Conservation (phyloP, 1,284 basidiomycete species). For the Paramarasmius palmivorus region DNA sequence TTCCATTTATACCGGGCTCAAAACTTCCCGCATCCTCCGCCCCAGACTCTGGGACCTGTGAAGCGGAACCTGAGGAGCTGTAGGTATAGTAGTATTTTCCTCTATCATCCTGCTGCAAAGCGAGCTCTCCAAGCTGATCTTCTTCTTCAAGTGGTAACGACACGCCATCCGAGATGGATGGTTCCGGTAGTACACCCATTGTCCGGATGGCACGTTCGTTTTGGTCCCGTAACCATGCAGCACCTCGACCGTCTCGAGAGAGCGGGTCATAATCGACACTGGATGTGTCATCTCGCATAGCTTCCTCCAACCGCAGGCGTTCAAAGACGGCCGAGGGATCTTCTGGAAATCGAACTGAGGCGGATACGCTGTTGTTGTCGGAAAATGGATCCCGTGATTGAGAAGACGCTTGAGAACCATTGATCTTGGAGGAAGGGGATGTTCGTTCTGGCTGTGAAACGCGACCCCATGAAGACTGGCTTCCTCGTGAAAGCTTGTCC, state of each 20-base stretch:
- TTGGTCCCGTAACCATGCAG: constrained; percentile 83
- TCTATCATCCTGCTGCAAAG: constrained; percentile 60
- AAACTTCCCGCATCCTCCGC: constrained; percentile 45
- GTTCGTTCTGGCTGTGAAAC: constrained; percentile 1
- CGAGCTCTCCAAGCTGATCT: constrained; percentile 51
- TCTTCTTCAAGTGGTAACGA: constrained; percentile 42
- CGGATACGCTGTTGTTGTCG: constrained; percentile 27
- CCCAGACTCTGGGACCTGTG: constrained; percentile 52
- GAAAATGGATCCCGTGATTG: constrained; percentile 26
- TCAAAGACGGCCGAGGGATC: constrained; percentile 57
- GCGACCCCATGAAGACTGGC: background rate
- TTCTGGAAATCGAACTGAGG: constrained; percentile 35
- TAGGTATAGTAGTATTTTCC: constrained; percentile 79
- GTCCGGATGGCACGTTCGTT: constrained; percentile 61
- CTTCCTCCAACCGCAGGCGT: constrained; percentile 53
- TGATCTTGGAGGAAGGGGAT: background rate
- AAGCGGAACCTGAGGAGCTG: constrained; percentile 48
- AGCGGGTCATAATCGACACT: constrained; percentile 46
- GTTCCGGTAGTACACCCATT: constrained; percentile 60
- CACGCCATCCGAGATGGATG: constrained; percentile 54
- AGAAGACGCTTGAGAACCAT: background rate
- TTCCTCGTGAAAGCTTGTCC: constrained; percentile 5
- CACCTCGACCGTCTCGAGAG: constrained; percentile 62
- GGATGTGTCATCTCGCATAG: constrained; percentile 38
- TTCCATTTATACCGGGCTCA: constrained; percentile 22